Base-by-base conservation (phyloP, 805 yeast species). In the Yarrowia osloensis region DNA sequence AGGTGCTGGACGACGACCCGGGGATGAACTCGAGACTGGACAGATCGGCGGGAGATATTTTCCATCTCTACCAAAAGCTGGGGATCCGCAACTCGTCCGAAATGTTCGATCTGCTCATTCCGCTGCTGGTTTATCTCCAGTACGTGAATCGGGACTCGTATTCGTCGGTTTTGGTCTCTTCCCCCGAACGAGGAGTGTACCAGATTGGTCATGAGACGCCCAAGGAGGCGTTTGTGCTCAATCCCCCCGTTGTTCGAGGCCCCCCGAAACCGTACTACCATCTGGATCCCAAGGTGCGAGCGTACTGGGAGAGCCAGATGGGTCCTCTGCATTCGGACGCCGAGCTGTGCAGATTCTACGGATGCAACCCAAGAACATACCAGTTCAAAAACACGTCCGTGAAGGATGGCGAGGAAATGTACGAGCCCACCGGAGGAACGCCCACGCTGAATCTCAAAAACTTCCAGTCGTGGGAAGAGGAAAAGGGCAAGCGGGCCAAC, bases 61-160 rank as follows among this genome's bases (percentile, higher is more conserved):
- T 57, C 63, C 63, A 57, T 28, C 37, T 57, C 24, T 57, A 57
- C 49, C 63, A 57, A 22, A 57, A 57, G 6, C 15, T 57, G 39
- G 63, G 63, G 13, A 57, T 57, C 21, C 26, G 63, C 13, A 57
- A 40, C 63, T 57, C 63, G 13, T 57, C 63, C 6, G 63, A 57
- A 19, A 57, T 57, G 63, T 57, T 57, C n/a, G 63, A 57, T 8
- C 28, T 57, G 19, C 49, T 57, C 19, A 29, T 57, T 8, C 63
- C 63, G 1, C 63, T 57, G 21, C 49, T 57, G 19, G 49, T 57
- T 4, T 57, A 57, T 9, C 49, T 57, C 5, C 63, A 57, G 63
- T 57, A 57, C 63, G 63, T 57, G 39, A 57, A 57, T 28, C 47
- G 49, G 7, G 63, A 57, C 63, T 57, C 63, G 37, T 57, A 57